Conservation (phyloP, 2,329 filamentous ascomycete species). For the Claviceps pazoutovae region DNA sequence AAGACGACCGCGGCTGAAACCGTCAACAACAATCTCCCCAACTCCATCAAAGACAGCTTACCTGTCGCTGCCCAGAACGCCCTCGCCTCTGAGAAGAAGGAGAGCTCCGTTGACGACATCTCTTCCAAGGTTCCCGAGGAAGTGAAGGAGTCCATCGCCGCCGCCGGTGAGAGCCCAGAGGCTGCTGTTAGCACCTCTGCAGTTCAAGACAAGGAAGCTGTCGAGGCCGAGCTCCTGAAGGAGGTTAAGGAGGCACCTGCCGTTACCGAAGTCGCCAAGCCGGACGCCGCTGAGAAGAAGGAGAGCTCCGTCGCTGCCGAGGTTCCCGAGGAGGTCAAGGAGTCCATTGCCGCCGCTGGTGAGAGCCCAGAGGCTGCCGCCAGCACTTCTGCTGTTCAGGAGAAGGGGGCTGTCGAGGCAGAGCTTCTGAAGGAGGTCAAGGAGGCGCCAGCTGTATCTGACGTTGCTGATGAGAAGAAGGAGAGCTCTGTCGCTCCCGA, state of each 20-base stretch:
- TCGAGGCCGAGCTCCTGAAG: constrained; percentile 61
- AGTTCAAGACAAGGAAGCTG: constrained; percentile 59
- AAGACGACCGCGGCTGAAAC: constrained; percentile 24
- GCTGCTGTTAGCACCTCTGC: constrained; percentile 54
- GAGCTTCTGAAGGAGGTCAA: constrained; percentile 57
- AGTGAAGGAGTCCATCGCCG: constrained; percentile 43
- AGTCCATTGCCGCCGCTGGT: constrained; percentile 43
- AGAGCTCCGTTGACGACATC: constrained; percentile 28
- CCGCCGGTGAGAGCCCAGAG: constrained; percentile 51
- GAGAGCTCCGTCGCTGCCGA: constrained; percentile 30
- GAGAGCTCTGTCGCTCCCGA: constrained; percentile 32
- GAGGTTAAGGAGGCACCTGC: constrained; percentile 37
- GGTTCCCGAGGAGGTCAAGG: constrained; percentile 42
- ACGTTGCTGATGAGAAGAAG: constrained; percentile 22
- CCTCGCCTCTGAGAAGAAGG: constrained; percentile 29
- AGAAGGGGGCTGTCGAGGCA: constrained; percentile 61
- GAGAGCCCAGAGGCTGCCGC: constrained; percentile 56
- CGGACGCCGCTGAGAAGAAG: constrained; percentile 23
- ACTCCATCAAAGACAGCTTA: constrained; percentile 36
- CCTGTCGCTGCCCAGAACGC: constrained; percentile 36
- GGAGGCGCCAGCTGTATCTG: constrained; percentile 21
- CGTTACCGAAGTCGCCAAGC: constrained; percentile 14
- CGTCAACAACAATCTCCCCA: constrained; percentile 35
- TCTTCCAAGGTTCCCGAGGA: constrained; percentile 38
- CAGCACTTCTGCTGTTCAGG: constrained; percentile 52